A percentile compares a stretch with the other conserved stretches of the same genome.
Conservation (phyloP, 768 basidiomycete genomes). For the Tulasnella sp. region DNA sequence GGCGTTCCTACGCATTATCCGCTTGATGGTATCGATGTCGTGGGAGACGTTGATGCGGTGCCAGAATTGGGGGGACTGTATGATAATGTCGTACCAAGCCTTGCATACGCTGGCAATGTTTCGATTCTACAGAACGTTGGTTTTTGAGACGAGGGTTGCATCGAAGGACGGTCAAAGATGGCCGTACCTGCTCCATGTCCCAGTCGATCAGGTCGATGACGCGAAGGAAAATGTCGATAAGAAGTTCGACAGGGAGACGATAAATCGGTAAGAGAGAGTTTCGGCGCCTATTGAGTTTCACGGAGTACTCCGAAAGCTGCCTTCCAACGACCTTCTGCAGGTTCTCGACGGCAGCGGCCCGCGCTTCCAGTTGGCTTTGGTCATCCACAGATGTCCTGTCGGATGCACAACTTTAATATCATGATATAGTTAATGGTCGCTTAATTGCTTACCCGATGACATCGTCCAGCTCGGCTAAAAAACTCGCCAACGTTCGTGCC, state of each 20-base stretch:
- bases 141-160: not conserved
- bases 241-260: slow-evolving; percentile 1
- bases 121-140: not conserved
- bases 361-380: slow-evolving; percentile 4
- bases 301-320: not conserved
- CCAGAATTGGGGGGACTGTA: not conserved
- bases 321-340: not conserved
- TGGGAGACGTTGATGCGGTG: not conserved
- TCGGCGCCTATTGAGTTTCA: not conserved
- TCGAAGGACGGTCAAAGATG: not conserved
- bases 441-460: not conserved
- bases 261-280: not conserved
- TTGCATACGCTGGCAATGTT: not conserved
- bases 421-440: not conserved
- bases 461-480: not conserved
- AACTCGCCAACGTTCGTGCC: not conserved
- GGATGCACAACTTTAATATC: not conserved
- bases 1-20: not conserved
- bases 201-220: slow-evolving; percentile 4
- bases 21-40: not conserved
- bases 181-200: not conserved
- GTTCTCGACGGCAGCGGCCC: slow-evolving; percentile 1
- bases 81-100: not conserved
- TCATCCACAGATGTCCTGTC: not conserved
- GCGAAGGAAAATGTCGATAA: slow-evolving; percentile 3